Evolutionary conservation across 768 basidiomycete species (phyloP).

Genomic region (Termitomyces sp.): DNA sequence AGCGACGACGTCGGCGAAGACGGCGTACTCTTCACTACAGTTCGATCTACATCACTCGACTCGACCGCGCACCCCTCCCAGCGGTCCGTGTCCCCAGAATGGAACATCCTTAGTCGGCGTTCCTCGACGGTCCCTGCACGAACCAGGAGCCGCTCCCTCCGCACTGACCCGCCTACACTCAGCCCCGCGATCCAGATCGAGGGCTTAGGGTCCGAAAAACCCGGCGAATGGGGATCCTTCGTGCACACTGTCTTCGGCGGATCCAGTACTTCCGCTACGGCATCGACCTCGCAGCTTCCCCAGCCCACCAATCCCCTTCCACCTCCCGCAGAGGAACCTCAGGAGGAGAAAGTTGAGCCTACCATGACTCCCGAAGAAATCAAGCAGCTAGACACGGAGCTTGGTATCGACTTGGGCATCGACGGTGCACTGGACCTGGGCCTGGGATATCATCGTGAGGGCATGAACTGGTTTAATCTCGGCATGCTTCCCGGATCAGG

Average conservation of each 20-base stretch:
- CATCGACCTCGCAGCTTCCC: conserved; percentile 12
- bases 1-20: conserved; percentile 42
- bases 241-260: conserved; percentile 37
- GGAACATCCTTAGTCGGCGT: conserved; percentile 36
- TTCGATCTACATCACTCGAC: conserved; percentile 39
- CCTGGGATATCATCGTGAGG: conserved; percentile 32
- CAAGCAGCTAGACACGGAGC: conserved; percentile 31
- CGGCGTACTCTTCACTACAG: conserved; percentile 40
- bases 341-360: conserved; percentile 10
- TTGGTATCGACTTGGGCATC: conserved; percentile 38
- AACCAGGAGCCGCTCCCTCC: conserved; percentile 7
- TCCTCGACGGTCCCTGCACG: conserved; percentile 28
- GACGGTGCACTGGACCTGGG: conserved; percentile 39
- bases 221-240: conserved; percentile 42
- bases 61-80: conserved; percentile 27
- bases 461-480: conserved; percentile 40
- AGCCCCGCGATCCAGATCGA: conserved; percentile 30
- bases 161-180: conserved; percentile 16
- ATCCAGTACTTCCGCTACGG: conserved; percentile 17
- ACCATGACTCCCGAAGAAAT: conserved; percentile 36
- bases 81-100: conserved; percentile 40
- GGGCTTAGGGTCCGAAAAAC: conserved; percentile 29
- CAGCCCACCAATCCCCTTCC: not conserved
- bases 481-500: conserved; percentile 36
- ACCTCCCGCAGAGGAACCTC: not conserved